Evolutionary conservation across 2,329 filamentous ascomycete genomes (phyloP), one percentile per base, ranked within the genome.

Genomic region (Colletotrichum cuscutae): DNA sequence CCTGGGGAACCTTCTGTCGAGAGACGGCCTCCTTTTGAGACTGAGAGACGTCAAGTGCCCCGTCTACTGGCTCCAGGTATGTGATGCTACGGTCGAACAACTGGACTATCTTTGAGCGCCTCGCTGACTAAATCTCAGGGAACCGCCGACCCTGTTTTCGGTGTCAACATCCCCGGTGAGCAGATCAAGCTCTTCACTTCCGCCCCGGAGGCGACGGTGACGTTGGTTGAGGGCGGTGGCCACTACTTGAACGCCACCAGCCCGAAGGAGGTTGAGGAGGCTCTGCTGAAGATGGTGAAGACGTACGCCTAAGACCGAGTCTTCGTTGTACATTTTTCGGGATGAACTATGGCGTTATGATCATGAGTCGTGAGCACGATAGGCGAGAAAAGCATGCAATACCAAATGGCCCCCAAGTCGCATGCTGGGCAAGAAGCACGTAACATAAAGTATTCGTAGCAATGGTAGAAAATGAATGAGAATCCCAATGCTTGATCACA

Each of bases 11-110:
- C 79, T 89, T 7, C 62, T 86, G 13, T 84, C 86, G 70, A 78
- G 88, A 46, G 87, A 89, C 65, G 84, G 87, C 1, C 80, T 89
- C 5, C 76, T 87, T 8, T 73, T 82, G n/a, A 81, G 87, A 12
- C 69, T 89, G 49, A 74, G 80, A 24, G 84, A 89, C 72, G 77
- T 89, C 71, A 84, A 80, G 71, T 89, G 87, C 68, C 87, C 87
- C 2, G 85, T 89, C 9, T 82, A 86, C 68, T 89, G 87, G 87
- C 79, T 89, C 19, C 86, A 88, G 77, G 86, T 87, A 73, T 75
- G 81, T 79, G 6, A 52, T 24, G 3, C 32, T 12, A 11, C 35
- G 28, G 12, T 35, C 9, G 7, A 22, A 26, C 4, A 5, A 19
- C 15, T 8, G 37, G 15, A 19, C 9, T 42, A 42, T 19, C 15